phyloP scores from a whole-genome alignment of 176 grass and related monocot species.

The Elaeis guineensis region DNA sequence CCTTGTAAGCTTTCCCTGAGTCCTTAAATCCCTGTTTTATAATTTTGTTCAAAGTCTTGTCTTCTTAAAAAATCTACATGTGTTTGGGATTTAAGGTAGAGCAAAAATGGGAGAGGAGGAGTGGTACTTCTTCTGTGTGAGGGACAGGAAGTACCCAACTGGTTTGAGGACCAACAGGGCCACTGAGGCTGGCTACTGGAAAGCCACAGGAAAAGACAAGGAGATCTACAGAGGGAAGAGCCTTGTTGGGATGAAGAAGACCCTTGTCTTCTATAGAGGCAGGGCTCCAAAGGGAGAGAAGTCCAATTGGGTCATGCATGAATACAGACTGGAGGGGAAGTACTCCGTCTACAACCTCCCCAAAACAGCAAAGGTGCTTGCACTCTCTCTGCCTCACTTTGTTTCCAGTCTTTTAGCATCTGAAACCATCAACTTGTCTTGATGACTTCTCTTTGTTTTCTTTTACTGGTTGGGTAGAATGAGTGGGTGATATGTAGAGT shows the following conservation, averaged over 20 bases:
- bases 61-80: neutral
- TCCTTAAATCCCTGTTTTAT: too few relatives aligned
- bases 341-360: conserved; percentile 12
- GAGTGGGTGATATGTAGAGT: conserved; percentile 88
- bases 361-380: neutral
- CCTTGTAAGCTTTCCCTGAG: conserved; percentile 34
- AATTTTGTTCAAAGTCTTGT: neutral
- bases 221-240: conserved; percentile 43
- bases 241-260: conserved; percentile 86
- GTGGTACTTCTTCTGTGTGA: conserved; percentile 88
- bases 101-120: conserved; percentile 77
- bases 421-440: too few relatives aligned
- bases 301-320: conserved; percentile 81
- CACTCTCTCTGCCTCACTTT: neutral
- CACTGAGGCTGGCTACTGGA: conserved; percentile 70
- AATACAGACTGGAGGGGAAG: conserved; percentile 51
- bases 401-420: too few relatives aligned
- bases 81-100: conserved; percentile 25
- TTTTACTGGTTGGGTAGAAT: conserved; percentile 25
- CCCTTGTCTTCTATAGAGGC: conserved; percentile 87
- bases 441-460: neutral
- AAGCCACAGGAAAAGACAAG: conserved; percentile 78
- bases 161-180: conserved; percentile 73
- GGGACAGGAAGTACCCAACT: conserved; percentile 78
- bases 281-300: conserved; percentile 77